A percentile compares a stretch with the other conserved stretches of the same genome.
These are phyloP conservation scores for carrot (Daucus carota) DNA, from an alignment of 129 eudicot species.

Conservation along the genomic window DNA sequence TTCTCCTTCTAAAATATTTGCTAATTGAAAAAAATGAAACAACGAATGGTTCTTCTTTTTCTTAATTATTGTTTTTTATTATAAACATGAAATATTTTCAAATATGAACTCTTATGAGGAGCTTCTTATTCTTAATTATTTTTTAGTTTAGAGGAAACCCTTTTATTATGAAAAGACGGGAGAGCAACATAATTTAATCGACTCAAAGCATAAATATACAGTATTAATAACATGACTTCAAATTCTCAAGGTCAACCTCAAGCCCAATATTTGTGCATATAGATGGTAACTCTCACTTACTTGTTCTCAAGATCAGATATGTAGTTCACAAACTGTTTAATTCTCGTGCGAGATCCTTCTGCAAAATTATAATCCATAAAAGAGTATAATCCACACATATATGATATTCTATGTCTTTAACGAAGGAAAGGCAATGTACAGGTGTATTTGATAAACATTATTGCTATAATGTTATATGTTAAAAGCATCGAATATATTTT, in stretches of 20 bases:
- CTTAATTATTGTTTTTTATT: too few species aligned
- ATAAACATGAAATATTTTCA: not conserved
- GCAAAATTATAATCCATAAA: conserved; percentile 27
- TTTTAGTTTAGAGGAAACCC: not conserved
- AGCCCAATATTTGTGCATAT: not conserved
- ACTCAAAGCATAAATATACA: not conserved
- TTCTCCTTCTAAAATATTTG: too few species aligned
- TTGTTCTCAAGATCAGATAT: conserved; percentile 78
- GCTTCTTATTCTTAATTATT: not conserved
- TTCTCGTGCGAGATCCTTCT: conserved; percentile 60
- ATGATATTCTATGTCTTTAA: conserved; percentile 4
- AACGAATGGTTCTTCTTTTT: too few species aligned
- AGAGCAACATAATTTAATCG: not conserved
- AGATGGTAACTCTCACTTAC: conserved; percentile 11
- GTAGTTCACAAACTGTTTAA: conserved; percentile 70
- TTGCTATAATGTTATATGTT: not conserved
- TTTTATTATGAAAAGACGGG: not conserved
- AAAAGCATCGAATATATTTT: not conserved
- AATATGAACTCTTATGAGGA: not conserved
- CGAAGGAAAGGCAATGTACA: not conserved
- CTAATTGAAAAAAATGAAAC: not conserved
- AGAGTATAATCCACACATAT: conserved; percentile 6
- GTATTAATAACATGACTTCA: not conserved
- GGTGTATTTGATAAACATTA: not conserved
- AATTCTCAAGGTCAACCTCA: not conserved